These are phyloP conservation scores for Penicillium dipodomyicola DNA, from an alignment of 495 filamentous ascomycete genomes.

Conservation along the genomic window DNA sequence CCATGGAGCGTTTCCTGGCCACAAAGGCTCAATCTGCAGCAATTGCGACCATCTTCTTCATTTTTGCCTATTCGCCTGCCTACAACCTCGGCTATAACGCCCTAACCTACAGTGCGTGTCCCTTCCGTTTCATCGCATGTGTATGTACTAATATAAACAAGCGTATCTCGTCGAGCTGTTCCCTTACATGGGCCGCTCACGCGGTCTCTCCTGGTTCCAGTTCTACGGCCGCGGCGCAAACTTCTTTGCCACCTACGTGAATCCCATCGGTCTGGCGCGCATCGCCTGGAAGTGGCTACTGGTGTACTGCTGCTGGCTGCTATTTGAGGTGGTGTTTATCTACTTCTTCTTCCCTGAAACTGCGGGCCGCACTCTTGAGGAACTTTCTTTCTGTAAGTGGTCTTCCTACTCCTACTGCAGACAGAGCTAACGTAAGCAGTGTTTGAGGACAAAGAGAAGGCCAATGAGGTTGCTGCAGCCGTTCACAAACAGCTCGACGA, in stretches of 20 bases:
- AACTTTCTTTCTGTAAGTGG: slow-evolving; percentile 59
- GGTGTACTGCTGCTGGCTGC: slow-evolving; percentile 61
- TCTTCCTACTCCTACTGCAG: slow-evolving; percentile 10
- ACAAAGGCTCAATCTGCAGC: slow-evolving; percentile 42
- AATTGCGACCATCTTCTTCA: slow-evolving; percentile 57
- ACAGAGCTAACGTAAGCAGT: slow-evolving; percentile 35
- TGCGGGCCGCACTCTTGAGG: slow-evolving; percentile 58
- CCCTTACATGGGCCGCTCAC: slow-evolving; percentile 59
- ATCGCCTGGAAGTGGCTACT: slow-evolving; percentile 64
- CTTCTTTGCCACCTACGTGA: slow-evolving; percentile 63
- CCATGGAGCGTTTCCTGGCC: slow-evolving; percentile 53
- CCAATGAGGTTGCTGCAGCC: slow-evolving; percentile 44
- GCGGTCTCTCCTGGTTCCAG: slow-evolving; percentile 63
- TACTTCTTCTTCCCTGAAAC: slow-evolving; percentile 68
- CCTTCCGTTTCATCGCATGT: slow-evolving; percentile 15
- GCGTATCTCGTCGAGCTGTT: slow-evolving; percentile 64
- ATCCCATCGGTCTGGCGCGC: slow-evolving; percentile 58
- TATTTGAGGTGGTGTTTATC: slow-evolving; percentile 55
- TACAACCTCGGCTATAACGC: slow-evolving; percentile 72
- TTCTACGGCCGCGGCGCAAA: slow-evolving; percentile 54
- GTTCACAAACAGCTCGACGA: slow-evolving; percentile 43
- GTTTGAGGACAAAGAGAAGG: slow-evolving; percentile 53
- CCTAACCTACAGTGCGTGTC: slow-evolving; percentile 57
- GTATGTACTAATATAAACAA: slow-evolving; percentile 6
- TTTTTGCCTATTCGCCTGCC: slow-evolving; percentile 60